Base-by-base conservation (phyloP, 2,329 filamentous ascomycete genomes). In the Penicillium sp. region DNA sequence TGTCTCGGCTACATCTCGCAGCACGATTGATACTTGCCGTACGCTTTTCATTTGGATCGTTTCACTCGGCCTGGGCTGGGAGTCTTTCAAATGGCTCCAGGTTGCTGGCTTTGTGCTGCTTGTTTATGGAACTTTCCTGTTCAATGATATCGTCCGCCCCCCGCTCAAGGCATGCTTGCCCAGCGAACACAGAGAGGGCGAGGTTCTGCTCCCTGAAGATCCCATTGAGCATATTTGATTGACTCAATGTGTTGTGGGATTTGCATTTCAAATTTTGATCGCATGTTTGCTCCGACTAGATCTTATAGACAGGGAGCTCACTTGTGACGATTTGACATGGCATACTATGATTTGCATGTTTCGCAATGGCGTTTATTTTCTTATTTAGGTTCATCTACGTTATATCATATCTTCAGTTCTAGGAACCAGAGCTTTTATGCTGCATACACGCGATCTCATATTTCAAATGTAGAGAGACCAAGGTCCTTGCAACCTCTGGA, bases 11-110 rank as follows among this genome's bases (percentile, higher is more conserved):
- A 99, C 94, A 0, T 91, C 93, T 1, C 86, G 94, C 57, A 96
- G 91, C 31, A 97, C 93, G 31, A 97, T 99, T 66, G 94, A 99
- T 74, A 99, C 94, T 1, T 97, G 92, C 80, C 87, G 93, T 39
- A 99, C 94, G 0, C 84, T 99, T 1, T 97, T 99, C 77, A 97
- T 99, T 75, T 99, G 94, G 94, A 83, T 99, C 27, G 90, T 96
- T 13, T 96, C 91, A 16, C 84, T 99, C 4, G 91, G 89, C 4
- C 83, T 99, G 2, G 92, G 92, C 57, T 99, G 94, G 94, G 94
- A 99, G 77, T 87, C 86, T 0, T 97, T 99, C 84, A 97, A 97
- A 77, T 95, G 91, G 89, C 83, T 99, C 6, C 94, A 99, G 76
- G 91, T 99, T 13, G 72, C 85, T 3, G 94, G 94, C 1, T 99